Base-by-base conservation (phyloP, 495 filamentous ascomycete species). In the Apodospora peruviana region DNA sequence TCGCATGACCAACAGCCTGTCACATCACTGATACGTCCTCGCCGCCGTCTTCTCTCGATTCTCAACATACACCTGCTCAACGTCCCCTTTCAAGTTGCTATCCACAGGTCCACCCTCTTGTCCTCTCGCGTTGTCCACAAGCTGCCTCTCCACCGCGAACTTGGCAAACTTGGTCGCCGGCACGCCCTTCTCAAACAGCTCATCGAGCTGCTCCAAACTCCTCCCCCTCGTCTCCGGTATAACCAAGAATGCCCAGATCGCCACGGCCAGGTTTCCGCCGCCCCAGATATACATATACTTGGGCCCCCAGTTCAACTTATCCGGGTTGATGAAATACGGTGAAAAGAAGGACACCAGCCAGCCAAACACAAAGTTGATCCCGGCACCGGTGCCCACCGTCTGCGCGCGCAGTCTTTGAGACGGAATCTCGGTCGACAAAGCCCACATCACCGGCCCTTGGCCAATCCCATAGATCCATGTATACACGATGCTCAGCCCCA, bases 121-220 rank as follows among this genome's bases (percentile, higher is more conserved):
- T 17, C 16, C 5, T n/a, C 9, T 18, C 5, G 5, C 36, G 16
- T 11, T 18, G 36, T 62, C 56, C 0, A 62, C 59, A 22, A 62
- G 40, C 43, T 52, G 56, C 7, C 59, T 39, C 38, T 59, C 56
- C 22, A 56, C 52, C 2, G 47, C 47, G 48, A 52, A 64, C 0
- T 38, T 37, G 1, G 58, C 53, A 44, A 74, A 73, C 35, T 70
- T 65, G 21, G 67, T 52, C 20, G 67, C 67, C 3, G 58, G 52
- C 4, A 74, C 67, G 2, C 57, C 52, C 20, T 66, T 65, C n/a
- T 59, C 57, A 38, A 75, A 71, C 24, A 71, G 52, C 36, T 71
- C 68, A 29, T 82, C 79, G 61, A 83, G 76, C 48, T 83, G 77
- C 54, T 79, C 76, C 22, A 84, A 66, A 0, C 75, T 80, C 20